Conservation (phyloP, 176 grass and related monocot species). For the Oropetium thomaeum region DNA sequence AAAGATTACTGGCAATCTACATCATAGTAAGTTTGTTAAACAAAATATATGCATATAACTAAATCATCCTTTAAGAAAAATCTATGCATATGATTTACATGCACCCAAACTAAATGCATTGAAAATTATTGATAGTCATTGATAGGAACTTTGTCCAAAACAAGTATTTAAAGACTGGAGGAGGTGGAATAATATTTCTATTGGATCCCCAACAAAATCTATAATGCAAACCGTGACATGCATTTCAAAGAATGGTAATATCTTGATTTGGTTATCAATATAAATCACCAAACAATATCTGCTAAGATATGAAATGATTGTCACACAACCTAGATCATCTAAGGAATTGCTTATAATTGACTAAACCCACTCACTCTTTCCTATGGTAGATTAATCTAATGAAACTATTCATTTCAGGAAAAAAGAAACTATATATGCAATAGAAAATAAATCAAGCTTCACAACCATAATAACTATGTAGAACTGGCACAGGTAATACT, state of each 20-base stretch:
- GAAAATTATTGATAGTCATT: too few relatives aligned
- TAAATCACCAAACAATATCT: conserved; percentile 1
- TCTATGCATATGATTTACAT: neutral
- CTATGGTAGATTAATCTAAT: neutral
- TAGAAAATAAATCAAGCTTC: conserved; percentile 17
- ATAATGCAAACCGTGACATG: neutral
- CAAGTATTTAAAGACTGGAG: too few relatives aligned
- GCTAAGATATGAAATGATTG: neutral
- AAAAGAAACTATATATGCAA: neutral
- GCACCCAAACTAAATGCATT: too few relatives aligned
- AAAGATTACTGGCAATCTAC: neutral
- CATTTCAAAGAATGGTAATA: neutral
- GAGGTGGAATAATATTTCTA: neutral
- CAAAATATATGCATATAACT: neutral
- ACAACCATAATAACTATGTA: conserved; percentile 10
- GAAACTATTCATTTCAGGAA: conserved; percentile 17
- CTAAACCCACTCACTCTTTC: neutral
- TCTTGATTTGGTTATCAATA: neutral
- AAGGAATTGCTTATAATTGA: conserved; percentile 13
- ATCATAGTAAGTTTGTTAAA: neutral
- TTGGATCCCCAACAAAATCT: neutral
- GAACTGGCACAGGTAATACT: conserved; percentile 24
- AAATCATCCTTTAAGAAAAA: neutral
- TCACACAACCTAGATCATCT: neutral
- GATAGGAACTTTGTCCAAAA: too few relatives aligned